phyloP scores from a whole-genome alignment of 306 rosid species.

The Betula pendula region DNA sequence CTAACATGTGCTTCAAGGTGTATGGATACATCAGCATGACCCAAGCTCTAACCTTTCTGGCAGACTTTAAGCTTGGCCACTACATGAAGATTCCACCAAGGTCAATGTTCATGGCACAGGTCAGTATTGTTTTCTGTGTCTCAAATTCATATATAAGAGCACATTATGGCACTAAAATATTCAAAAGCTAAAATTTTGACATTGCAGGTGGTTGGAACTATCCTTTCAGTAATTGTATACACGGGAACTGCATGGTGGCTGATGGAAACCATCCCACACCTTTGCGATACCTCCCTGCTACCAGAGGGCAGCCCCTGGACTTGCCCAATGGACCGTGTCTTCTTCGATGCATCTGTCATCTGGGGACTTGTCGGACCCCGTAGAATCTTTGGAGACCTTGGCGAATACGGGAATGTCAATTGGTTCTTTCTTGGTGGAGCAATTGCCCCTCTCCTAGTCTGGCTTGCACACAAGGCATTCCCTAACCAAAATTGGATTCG shows the following conservation, averaged over 20 bases:
- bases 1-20: constrained; percentile 97
- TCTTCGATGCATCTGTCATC: constrained; percentile 78
- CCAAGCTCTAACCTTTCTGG: constrained; percentile 69
- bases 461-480: constrained; percentile 67
- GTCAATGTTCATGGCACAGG: constrained; percentile 92
- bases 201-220: constrained; percentile 66
- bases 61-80: constrained; percentile 87
- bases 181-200: constrained; percentile 9
- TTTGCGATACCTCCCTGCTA: constrained; percentile 55
- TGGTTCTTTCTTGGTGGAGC: constrained; percentile 78
- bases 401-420: constrained; percentile 61
- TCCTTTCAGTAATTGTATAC: constrained; percentile 59
- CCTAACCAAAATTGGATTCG: constrained; percentile 59
- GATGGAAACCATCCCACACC: constrained; percentile 63
- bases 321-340: constrained; percentile 75
- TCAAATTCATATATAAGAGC: background rate
- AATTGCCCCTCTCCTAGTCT: constrained; percentile 64
- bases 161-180: background rate
- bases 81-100: constrained; percentile 97
- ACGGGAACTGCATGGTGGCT: constrained; percentile 77
- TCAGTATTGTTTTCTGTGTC: constrained; percentile 22
- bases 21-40: constrained; percentile 86
- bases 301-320: constrained; percentile 71
- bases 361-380: constrained; percentile 94
- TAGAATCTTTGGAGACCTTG: constrained; percentile 77